Conservation (phyloP, 768 basidiomycete genomes). For the button mushroom (Agaricus bisporus) region DNA sequence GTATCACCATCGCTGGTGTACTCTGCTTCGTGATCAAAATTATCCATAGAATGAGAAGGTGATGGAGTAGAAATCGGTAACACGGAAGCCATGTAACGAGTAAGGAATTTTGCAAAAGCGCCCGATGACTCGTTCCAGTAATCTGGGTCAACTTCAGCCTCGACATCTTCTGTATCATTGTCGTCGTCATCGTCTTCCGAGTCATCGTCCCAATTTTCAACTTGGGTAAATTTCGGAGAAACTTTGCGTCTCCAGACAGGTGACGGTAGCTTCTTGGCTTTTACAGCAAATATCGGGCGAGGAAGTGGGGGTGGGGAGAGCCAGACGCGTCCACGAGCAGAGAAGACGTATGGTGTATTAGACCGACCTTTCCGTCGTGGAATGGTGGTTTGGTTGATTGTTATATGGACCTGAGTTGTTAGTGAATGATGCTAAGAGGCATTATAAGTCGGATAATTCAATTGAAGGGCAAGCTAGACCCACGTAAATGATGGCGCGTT, state of each 20-base stretch:
- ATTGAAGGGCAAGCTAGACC: slow-evolving; percentile 18
- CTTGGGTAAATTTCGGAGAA: slow-evolving; percentile 5
- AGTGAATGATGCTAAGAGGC: slow-evolving; percentile 44
- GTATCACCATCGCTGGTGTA: slow-evolving; percentile 12
- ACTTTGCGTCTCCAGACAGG: slow-evolving; percentile 6
- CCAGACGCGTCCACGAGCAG: slow-evolving; percentile 39
- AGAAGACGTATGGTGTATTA: slow-evolving; percentile 58
- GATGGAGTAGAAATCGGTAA: background rate
- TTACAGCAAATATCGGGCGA: slow-evolving; percentile 16
- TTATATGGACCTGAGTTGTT: slow-evolving; percentile 54
- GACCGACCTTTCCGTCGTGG: slow-evolving; percentile 50
- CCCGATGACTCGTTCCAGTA: slow-evolving; percentile 26
- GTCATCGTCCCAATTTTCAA: slow-evolving; percentile 17
- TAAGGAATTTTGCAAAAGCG: slow-evolving; percentile 25
- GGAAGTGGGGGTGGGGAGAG: slow-evolving; percentile 24
- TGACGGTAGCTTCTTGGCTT: slow-evolving; percentile 7
- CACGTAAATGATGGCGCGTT: slow-evolving; percentile 59
- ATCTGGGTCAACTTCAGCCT: slow-evolving; percentile 12
- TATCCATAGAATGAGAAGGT: background rate
- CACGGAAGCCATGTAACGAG: slow-evolving; percentile 18
- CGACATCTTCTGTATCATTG: slow-evolving; percentile 10
- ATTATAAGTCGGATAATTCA: background rate
- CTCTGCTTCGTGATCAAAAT: slow-evolving; percentile 19
- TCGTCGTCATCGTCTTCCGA: slow-evolving; percentile 11
- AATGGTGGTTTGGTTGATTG: slow-evolving; percentile 47